A percentile compares a stretch with the other conserved stretches of the same genome.
Evolutionary conservation across 208 protist genomes (phyloP).

Genomic region (Trypanosoma boissoni): DNA sequence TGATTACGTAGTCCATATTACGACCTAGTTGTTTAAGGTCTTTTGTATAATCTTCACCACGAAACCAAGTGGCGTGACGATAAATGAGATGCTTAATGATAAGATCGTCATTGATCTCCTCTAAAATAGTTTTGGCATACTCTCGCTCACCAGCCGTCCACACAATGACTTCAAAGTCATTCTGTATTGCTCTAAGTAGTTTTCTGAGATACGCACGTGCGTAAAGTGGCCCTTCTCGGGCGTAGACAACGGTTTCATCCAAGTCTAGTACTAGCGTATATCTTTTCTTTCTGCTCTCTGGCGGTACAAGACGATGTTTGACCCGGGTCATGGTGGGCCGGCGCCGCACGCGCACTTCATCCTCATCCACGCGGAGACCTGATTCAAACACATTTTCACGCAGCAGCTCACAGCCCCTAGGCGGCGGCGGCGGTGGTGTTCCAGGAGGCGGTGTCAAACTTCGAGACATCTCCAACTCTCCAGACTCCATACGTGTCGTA

Average conservation of each 20-base stretch:
- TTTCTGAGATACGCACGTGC: slow-evolving; percentile 75
- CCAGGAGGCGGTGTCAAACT: background rate
- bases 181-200: slow-evolving; percentile 66
- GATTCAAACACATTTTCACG: slow-evolving; percentile 79
- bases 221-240: slow-evolving; percentile 83
- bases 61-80: slow-evolving; percentile 76
- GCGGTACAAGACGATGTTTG: slow-evolving; percentile 59
- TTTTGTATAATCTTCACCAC: slow-evolving; percentile 79
- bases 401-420: slow-evolving; percentile 66
- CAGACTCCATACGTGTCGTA: background rate
- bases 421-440: slow-evolving; percentile 38
- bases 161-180: slow-evolving; percentile 88
- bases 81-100: slow-evolving; percentile 84
- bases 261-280: slow-evolving; percentile 90
- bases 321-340: slow-evolving; percentile 68
- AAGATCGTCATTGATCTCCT: slow-evolving; percentile 83
- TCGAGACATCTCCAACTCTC: background rate
- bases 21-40: slow-evolving; percentile 76
- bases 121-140: slow-evolving; percentile 87
- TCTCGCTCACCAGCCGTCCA: slow-evolving; percentile 89
- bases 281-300: slow-evolving; percentile 25
- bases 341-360: slow-evolving; percentile 65
- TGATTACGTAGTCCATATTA: slow-evolving; percentile 76
- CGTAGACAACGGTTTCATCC: slow-evolving; percentile 92
- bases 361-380: slow-evolving; percentile 23